Base-by-base conservation (phyloP, 2,329 filamentous ascomycete species). In the Beauveria australis region DNA sequence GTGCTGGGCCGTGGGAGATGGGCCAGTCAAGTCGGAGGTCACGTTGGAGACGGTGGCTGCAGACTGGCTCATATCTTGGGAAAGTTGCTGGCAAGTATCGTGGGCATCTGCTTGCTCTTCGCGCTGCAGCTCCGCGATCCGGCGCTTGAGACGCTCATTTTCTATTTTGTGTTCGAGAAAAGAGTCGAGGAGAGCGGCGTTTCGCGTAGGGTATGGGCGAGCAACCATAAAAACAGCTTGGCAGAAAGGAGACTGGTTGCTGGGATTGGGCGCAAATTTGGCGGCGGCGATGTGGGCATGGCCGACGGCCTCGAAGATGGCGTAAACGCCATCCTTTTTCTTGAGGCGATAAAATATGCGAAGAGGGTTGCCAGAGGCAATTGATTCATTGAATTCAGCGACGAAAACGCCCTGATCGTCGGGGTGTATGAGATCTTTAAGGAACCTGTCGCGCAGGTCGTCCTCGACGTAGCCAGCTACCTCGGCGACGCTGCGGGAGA, bases 161-260 rank as follows among this genome's bases (percentile, higher is more conserved):
- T 97, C 93, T 59, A 96, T 93, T 74, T 97, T 97, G 76, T 97
- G 92, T 72, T 97, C 93, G 30, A 97, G 79, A 68, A 97, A 97
- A 0, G 92, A 95, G 74, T 97, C 92, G 22, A 97, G 80, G 12
- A 97, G 80, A 3, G 84, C 84, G 1, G 91, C 88, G 70, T 93
- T 96, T 75, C 89, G 92, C 33, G 89, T 95, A 5, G 91, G 92
- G 72, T 97, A 96, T 1, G 90, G 90, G 22, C 92, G 84, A 9
- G 91, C 87, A 86, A 96, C 93, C 79, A 97, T 89, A 72, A 97
- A 97, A 67, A 97, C 91, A 43, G 92, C 92, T 67, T 91, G 86
- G 72, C 92, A 97, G 66, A 89, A 88, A 1, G 86, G 82, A 2
- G 85, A 81, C 62, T 85, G 80, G 64, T 87, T 87, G 65, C 82